Base-by-base conservation (phyloP, 2,329 filamentous ascomycete species). In the Thermothelomyces thermophilus region DNA sequence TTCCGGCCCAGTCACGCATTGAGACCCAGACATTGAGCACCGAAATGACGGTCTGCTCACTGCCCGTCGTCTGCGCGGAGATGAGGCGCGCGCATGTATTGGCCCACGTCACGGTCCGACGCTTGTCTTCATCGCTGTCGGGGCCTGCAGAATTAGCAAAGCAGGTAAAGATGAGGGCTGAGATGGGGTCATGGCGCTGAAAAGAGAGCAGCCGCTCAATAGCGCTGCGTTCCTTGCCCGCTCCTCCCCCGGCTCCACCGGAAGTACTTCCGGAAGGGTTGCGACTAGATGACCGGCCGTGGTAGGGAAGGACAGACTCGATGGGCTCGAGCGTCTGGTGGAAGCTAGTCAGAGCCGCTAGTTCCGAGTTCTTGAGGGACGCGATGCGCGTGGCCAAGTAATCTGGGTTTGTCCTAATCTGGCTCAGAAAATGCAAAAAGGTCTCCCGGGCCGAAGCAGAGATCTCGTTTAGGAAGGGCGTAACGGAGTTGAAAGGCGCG, bases 1-100 rank as follows among this genome's bases (percentile, higher is more conserved):
- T 90, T 50, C 89, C 89, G 35, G 88, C 86, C 90, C 91, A 97
- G 66, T 90, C 84, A 55, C 87, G 83, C 77, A 90, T 87, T 49
- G 82, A 77, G 45, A 87, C 83, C 87, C 90, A 97, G 50, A 88
- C 83, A 66, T 93, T 90, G 44, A 98, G 76, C 30, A 96, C 82
- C 41, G 87, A 84, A 56, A 87, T 84, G 51, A 96, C 76, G 50
- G 96, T 85, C 50, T 86, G 83, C 63, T 93, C 87, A 57, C 84
- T 83, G 48, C 82, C 86, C 28, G 80, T 82, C 63, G 86, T 90
- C 61, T 82, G 83, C 55, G 89, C 82, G 41, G 82, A 80, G 49
- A 97, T 87, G 56, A 97, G 74, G 59, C 83, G 84, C 33, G 91
- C 89, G 67, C 90, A 90, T 30, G 87, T 83, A 11, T 85, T 87